Evolutionary conservation across 2,329 filamentous ascomycete genomes (phyloP).

Genomic region (Aspergillus alliaceus): DNA sequence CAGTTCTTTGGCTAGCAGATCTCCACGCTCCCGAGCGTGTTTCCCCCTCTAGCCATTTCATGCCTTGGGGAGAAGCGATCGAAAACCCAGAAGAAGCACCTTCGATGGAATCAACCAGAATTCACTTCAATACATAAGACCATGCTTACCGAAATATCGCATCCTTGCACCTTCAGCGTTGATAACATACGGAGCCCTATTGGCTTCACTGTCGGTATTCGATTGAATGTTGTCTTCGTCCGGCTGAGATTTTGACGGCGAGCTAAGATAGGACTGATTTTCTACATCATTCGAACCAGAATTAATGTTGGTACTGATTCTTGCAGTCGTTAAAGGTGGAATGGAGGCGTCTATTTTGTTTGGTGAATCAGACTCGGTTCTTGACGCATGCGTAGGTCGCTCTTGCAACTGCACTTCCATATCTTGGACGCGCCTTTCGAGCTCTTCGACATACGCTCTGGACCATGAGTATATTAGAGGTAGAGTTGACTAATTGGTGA

Average conservation of each 20-base stretch:
- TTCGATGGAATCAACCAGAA: constrained; percentile 1
- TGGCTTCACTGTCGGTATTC: neutral
- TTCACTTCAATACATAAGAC: neutral
- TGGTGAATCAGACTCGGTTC: neutral
- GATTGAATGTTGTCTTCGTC: neutral
- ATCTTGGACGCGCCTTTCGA: constrained; percentile 8
- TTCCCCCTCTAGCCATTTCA: constrained; percentile 1
- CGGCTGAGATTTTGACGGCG: neutral
- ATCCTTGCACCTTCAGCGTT: constrained; percentile 15
- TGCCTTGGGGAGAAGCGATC: neutral
- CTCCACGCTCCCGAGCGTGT: neutral
- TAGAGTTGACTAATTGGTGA: no score
- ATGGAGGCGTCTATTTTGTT: neutral
- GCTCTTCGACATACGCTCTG: constrained; percentile 10
- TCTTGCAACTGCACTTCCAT: constrained; percentile 11
- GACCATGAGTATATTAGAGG: neutral
- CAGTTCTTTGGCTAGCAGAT: constrained; percentile 2
- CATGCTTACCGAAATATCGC: constrained; percentile 19
- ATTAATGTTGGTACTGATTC: neutral
- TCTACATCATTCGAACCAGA: neutral
- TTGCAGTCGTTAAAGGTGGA: neutral
- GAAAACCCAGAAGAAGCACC: constrained; percentile 20
- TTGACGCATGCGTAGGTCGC: neutral
- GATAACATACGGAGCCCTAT: constrained; percentile 14
- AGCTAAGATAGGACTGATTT: neutral